Evolutionary conservation across 208 protist genomes (phyloP), one percentile per base, ranked within the genome.

Genomic region (Crithidia acanthocephali): DNA sequence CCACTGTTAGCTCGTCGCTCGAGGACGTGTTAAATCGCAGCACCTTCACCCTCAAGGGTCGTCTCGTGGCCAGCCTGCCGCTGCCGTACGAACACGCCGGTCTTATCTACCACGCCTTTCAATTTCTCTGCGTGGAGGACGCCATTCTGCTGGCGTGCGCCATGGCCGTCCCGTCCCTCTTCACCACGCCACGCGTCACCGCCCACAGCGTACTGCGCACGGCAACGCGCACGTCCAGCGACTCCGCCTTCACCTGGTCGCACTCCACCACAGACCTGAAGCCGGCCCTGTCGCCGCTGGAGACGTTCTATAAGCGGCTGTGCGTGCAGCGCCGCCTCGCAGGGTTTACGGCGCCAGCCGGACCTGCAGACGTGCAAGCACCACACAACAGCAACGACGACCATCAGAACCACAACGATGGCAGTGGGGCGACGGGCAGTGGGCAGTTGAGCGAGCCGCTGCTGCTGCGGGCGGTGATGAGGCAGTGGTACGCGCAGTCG

Each of bases 111-210:
- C 71, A 92, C 69, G 85, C 74, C 20, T 45, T 91, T 4, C 81
- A 84, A 58, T 93, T 95, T 73, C 53, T 65, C 56, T 91, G 84
- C 58, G 74, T 93, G 7, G 85, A 95, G 55, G 90, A 93, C n/a
- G 87, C 81, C 3, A 16, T 95, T 25, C 69, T 95, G 30, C 52
- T 93, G 32, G 90, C 86, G 22, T 90, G 83, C 48, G 90, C 84
- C 35, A 93, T 92, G 87, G 76, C 87, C 4, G 86, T 93, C 15
- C 90, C 86, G 8, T 63, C 74, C 8, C 70, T 95, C 8, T 74
- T 90, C 62, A 48, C 77, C n/a, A 28, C 71, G 23, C 83, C 84
- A 22, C 76, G 76, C 22, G 40, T 78, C 58, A 63, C 63, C 18
- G 37, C 59, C 8, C 28, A 37, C 52, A 82, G 71, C 51, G 15